phyloP scores from a whole-genome alignment of 2,329 filamentous ascomycete genomes.

The Ceratocystis colombiana region DNA sequence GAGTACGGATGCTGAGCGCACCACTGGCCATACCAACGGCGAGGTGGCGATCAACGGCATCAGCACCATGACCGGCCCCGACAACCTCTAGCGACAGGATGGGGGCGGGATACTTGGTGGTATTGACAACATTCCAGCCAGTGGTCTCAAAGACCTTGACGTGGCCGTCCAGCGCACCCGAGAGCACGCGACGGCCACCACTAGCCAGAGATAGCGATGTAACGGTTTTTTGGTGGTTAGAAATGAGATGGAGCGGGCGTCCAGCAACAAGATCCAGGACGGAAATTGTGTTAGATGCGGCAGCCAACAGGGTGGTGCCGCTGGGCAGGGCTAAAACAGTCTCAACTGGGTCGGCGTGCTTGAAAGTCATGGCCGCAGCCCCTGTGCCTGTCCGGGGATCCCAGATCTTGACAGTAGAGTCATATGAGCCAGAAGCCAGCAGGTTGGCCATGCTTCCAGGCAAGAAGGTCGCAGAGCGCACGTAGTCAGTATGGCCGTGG shows the following conservation, averaged over 20 bases:
- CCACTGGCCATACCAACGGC: conserved; percentile 92
- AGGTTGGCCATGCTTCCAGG: conserved; percentile 62
- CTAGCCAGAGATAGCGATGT: conserved; percentile 77
- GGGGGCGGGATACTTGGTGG: conserved; percentile 84
- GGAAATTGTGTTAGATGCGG: conserved; percentile 76
- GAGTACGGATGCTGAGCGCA: conserved; percentile 78
- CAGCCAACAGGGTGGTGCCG: conserved; percentile 74
- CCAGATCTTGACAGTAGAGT: conserved; percentile 88
- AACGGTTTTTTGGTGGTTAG: conserved; percentile 96
- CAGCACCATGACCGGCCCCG: conserved; percentile 32
- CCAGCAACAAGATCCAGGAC: conserved; percentile 89
- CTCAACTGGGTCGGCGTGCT: conserved; percentile 83
- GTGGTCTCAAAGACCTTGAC: conserved; percentile 94
- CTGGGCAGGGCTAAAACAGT: conserved; percentile 77
- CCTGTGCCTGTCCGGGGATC: conserved; percentile 62
- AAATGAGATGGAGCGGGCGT: conserved; percentile 73
- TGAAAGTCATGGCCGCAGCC: conserved; percentile 77
- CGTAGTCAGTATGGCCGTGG: conserved; percentile 82
- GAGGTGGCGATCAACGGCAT: conserved; percentile 75
- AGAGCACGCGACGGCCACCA: conserved; percentile 68
- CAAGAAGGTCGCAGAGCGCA: conserved; percentile 78
- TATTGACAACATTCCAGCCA: conserved; percentile 92
- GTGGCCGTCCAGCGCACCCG: conserved; percentile 85
- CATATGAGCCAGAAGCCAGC: conserved; percentile 84
- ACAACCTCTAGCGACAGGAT: conserved; percentile 77